These are phyloP conservation scores for Talaromyces stipitatus DNA, from an alignment of 495 filamentous ascomycete genomes.

Conservation along the genomic window DNA sequence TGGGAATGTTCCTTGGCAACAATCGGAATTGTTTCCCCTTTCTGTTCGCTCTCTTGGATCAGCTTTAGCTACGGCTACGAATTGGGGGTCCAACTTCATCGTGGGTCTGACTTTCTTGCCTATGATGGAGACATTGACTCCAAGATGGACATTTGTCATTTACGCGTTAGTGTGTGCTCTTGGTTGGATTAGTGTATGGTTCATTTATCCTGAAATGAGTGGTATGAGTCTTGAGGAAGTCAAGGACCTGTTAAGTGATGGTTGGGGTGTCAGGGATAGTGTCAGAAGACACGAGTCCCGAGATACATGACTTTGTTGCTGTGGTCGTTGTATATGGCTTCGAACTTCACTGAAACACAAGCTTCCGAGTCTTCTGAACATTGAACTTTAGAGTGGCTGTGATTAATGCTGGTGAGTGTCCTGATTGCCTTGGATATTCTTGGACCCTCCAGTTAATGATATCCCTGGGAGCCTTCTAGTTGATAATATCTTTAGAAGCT, in stretches of 20 bases:
- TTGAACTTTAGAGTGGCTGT: too few species aligned
- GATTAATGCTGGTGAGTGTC: too few species aligned
- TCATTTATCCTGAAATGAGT: slow-evolving; percentile 78
- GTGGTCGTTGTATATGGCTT: background rate
- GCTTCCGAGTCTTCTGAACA: too few species aligned
- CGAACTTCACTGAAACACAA: too few species aligned
- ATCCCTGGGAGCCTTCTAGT: too few species aligned
- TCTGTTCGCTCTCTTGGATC: slow-evolving; percentile 76
- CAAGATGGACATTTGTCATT: slow-evolving; percentile 68
- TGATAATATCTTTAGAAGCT: too few species aligned
- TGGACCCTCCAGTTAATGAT: too few species aligned
- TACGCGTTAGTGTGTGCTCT: slow-evolving; percentile 63
- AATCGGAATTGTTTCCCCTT: slow-evolving; percentile 83
- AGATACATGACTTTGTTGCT: background rate
- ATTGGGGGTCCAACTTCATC: slow-evolving; percentile 86
- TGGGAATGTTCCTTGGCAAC: slow-evolving; percentile 90
- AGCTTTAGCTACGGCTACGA: slow-evolving; percentile 75
- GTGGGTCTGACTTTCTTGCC: slow-evolving; percentile 81
- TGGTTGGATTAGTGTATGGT: slow-evolving; percentile 60
- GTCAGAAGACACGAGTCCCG: slow-evolving; percentile 8
- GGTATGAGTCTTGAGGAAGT: slow-evolving; percentile 78
- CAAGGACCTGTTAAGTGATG: slow-evolving; percentile 61
- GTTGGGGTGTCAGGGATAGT: slow-evolving; percentile 59
- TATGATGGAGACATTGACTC: slow-evolving; percentile 71
- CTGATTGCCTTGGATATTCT: too few species aligned